These are phyloP conservation scores for Daedaleopsis nitida DNA, from an alignment of 768 basidiomycete genomes.

Conservation along the genomic window DNA sequence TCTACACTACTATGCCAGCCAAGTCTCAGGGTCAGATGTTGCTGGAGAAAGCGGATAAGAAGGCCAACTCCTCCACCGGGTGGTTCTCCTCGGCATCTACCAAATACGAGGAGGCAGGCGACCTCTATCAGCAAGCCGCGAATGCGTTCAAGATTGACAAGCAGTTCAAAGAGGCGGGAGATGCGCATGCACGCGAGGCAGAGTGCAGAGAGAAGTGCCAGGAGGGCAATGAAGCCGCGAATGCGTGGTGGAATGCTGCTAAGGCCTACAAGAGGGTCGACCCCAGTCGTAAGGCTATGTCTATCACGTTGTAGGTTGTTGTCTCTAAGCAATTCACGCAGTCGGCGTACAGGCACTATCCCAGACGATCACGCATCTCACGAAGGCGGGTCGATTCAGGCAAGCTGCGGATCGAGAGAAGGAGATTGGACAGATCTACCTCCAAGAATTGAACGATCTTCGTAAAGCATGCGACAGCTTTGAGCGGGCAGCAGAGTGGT, in stretches of 20 bases:
- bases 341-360: slow-evolving; percentile 89
- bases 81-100: slow-evolving; percentile 87
- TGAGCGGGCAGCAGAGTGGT: slow-evolving; percentile 93
- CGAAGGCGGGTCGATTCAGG: slow-evolving; percentile 84
- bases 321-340: slow-evolving; percentile 31
- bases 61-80: slow-evolving; percentile 75
- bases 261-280: slow-evolving; percentile 92
- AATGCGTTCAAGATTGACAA: slow-evolving; percentile 94
- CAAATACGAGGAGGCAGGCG: slow-evolving; percentile 95
- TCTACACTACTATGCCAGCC: slow-evolving; percentile 27
- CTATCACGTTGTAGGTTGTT: background rate
- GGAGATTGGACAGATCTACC: slow-evolving; percentile 92
- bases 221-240: slow-evolving; percentile 92
- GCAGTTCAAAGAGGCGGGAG: slow-evolving; percentile 87
- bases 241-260: slow-evolving; percentile 98
- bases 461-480: slow-evolving; percentile 89
- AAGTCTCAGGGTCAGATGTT: slow-evolving; percentile 78
- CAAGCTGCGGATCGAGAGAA: slow-evolving; percentile 99
- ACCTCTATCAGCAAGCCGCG: slow-evolving; percentile 92
- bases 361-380: slow-evolving; percentile 83
- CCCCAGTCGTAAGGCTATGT: slow-evolving; percentile 66
- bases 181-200: slow-evolving; percentile 90
- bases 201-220: slow-evolving; percentile 90
- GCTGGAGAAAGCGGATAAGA: slow-evolving; percentile 91
- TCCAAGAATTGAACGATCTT: slow-evolving; percentile 80